A percentile compares a stretch with the other conserved stretches of the same genome.
These are phyloP conservation scores for Prillingera fragicola DNA, from an alignment of 1,284 basidiomycete genomes.

Conservation along the genomic window DNA sequence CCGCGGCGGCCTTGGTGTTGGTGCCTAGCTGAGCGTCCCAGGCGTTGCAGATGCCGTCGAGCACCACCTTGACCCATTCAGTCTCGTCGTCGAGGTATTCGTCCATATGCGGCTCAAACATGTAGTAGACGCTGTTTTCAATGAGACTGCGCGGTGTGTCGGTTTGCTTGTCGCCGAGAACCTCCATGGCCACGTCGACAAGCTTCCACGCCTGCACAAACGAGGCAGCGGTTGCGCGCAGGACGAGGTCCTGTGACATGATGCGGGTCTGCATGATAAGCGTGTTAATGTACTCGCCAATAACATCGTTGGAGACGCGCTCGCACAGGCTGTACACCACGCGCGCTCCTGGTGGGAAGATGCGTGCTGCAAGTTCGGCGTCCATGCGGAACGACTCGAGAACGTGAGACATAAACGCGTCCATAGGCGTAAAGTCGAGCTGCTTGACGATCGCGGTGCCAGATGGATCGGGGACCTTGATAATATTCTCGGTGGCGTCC, in stretches of 20 bases:
- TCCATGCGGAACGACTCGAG: conserved; percentile 64
- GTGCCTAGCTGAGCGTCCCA: conserved; percentile 58
- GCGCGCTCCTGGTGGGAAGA: conserved; percentile 67
- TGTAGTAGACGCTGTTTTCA: conserved; percentile 78
- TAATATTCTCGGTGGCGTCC: conserved; percentile 76
- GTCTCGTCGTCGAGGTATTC: conserved; percentile 93
- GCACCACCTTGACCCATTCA: conserved; percentile 67
- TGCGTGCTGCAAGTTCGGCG: conserved; percentile 69
- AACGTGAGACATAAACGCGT: conserved; percentile 72
- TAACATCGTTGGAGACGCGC: conserved; percentile 45
- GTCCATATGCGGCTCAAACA: conserved; percentile 94
- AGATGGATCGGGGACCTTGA: conserved; percentile 39
- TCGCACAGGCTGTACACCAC: conserved; percentile 42
- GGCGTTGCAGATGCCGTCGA: conserved; percentile 67
- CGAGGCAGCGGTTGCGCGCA: conserved; percentile 80
- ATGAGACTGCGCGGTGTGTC: conserved; percentile 53
- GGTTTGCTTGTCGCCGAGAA: conserved; percentile 28
- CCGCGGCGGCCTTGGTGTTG: not conserved
- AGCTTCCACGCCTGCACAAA: conserved; percentile 84
- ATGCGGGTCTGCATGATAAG: conserved; percentile 72
- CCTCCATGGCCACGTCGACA: conserved; percentile 65
- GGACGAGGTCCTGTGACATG: conserved; percentile 65
- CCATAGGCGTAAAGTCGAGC: conserved; percentile 88
- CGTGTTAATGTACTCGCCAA: conserved; percentile 78
- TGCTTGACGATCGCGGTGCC: conserved; percentile 34